These are phyloP conservation scores for Wallacemonas rigidus DNA, from an alignment of 208 protist genomes.

Conservation along the genomic window DNA sequence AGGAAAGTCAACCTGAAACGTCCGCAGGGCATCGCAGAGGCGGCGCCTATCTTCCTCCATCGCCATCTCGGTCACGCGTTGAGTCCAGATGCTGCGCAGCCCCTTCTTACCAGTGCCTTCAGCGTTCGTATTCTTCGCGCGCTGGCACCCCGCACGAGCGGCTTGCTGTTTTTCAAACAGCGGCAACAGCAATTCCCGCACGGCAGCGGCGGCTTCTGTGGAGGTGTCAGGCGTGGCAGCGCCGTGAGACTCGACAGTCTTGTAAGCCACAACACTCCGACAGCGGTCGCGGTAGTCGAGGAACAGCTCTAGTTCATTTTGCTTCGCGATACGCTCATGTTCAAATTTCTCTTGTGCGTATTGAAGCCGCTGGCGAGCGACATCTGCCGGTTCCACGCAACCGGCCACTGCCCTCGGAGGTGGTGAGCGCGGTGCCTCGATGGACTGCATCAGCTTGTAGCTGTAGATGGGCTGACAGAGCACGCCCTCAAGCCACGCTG, in stretches of 20 bases:
- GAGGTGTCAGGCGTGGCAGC: neutral
- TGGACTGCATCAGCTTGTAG: conserved; percentile 38
- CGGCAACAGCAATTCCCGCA: conserved; percentile 18
- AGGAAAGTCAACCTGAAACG: conserved; percentile 45
- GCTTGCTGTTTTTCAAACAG: conserved; percentile 21
- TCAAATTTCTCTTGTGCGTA: conserved; percentile 57
- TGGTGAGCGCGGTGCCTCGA: neutral
- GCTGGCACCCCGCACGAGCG: neutral
- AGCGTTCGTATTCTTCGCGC: neutral
- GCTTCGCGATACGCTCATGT: conserved; percentile 44
- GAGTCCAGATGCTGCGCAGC: conserved; percentile 52
- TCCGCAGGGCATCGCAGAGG: conserved; percentile 32
- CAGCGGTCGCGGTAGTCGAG: conserved; percentile 54
- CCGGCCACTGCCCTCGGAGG: neutral
- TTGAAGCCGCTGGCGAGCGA: conserved; percentile 26
- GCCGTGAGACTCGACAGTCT: neutral
- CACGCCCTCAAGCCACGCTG: conserved; percentile 18
- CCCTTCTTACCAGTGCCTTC: neutral
- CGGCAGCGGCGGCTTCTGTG: neutral
- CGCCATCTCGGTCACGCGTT: conserved; percentile 51
- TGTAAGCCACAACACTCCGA: conserved; percentile 37
- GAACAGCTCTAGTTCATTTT: conserved; percentile 57
- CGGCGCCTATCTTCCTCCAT: conserved; percentile 34
- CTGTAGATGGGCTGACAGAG: conserved; percentile 45
- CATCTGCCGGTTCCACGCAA: neutral